Conservation (phyloP, 2,329 filamentous ascomycete genomes). For the Fusarium coffeatum region DNA sequence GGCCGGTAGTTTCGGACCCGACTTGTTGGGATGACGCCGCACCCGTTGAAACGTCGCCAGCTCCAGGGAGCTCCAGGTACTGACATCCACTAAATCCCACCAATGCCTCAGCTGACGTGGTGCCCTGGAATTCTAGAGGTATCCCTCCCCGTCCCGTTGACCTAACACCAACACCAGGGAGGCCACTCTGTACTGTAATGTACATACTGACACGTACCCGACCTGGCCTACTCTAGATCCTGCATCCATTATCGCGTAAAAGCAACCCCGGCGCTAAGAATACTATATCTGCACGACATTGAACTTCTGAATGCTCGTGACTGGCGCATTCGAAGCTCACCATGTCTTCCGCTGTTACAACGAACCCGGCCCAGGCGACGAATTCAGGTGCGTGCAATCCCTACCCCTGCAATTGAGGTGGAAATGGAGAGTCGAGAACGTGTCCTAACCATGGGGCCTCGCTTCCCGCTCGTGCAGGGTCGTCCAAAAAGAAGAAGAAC, state of each 20-base stretch:
- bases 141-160: conserved; percentile 2
- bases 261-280: conserved; percentile 18
- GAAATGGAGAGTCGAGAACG: conserved; percentile 44
- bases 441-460: conserved; percentile 48
- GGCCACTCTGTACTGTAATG: conserved; percentile 18
- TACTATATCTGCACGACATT: conserved; percentile 33
- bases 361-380: conserved; percentile 51
- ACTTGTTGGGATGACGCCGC: conserved; percentile 14
- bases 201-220: conserved; percentile 19
- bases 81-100: conserved; percentile 44
- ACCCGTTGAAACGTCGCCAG: conserved; percentile 32
- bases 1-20: conserved; percentile 27
- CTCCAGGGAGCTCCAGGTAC: conserved; percentile 30
- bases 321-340: conserved; percentile 39
- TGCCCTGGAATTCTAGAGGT: conserved; percentile 22
- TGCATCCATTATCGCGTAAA: conserved; percentile 31
- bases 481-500: conserved; percentile 67
- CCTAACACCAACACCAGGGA: conserved; percentile 31
- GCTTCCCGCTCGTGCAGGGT: conserved; percentile 47
- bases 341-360: conserved; percentile 56
- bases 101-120: conserved; percentile 42
- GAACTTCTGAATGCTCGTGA: conserved; percentile 41
- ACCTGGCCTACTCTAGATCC: conserved; percentile 18
- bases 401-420: conserved; percentile 42
- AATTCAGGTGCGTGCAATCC: conserved; percentile 52